Conservation (phyloP, 2,329 filamentous ascomycete species). For the Penicillium capsulatum region DNA sequence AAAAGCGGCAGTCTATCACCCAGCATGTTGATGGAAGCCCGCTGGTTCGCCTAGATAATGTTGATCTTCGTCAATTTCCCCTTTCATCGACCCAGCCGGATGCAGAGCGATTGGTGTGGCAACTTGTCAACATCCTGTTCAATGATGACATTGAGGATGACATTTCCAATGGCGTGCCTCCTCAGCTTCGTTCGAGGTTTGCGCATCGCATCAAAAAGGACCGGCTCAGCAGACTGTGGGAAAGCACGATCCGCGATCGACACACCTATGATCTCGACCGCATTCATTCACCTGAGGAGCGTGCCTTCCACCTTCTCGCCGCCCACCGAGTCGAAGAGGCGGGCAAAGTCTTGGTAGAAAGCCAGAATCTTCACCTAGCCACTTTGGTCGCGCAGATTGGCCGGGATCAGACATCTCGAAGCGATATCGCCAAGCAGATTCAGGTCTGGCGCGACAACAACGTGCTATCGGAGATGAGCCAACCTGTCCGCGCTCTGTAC, state of each 20-base stretch:
- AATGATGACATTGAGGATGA: conserved; percentile 57
- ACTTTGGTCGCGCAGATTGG: conserved; percentile 81
- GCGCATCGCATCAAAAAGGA: conserved; percentile 47
- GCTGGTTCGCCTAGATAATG: conserved; percentile 39
- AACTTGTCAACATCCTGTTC: conserved; percentile 80
- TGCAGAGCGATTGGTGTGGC: conserved; percentile 62
- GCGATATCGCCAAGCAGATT: conserved; percentile 74
- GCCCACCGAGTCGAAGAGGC: conserved; percentile 77
- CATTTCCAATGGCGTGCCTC: conserved; percentile 41
- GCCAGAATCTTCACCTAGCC: conserved; percentile 76
- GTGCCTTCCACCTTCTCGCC: conserved; percentile 74
- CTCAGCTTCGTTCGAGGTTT: conserved; percentile 38
- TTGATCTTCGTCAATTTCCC: conserved; percentile 34
- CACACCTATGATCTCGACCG: conserved; percentile 65
- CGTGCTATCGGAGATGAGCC: conserved; percentile 79
- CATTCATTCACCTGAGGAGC: conserved; percentile 68
- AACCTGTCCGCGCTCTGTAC: conserved; percentile 80
- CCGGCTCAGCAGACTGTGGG: conserved; percentile 43
- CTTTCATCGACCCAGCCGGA: conserved; percentile 27
- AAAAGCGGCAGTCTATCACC: conserved; percentile 42
- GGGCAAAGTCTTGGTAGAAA: conserved; percentile 71
- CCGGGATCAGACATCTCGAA: conserved; percentile 62
- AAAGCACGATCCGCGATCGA: conserved; percentile 50
- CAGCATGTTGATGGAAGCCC: conserved; percentile 57
- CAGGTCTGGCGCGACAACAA: conserved; percentile 79